These are phyloP conservation scores for Rutstroemia sp. DNA, from an alignment of 2,329 filamentous ascomycete genomes.

Conservation along the genomic window DNA sequence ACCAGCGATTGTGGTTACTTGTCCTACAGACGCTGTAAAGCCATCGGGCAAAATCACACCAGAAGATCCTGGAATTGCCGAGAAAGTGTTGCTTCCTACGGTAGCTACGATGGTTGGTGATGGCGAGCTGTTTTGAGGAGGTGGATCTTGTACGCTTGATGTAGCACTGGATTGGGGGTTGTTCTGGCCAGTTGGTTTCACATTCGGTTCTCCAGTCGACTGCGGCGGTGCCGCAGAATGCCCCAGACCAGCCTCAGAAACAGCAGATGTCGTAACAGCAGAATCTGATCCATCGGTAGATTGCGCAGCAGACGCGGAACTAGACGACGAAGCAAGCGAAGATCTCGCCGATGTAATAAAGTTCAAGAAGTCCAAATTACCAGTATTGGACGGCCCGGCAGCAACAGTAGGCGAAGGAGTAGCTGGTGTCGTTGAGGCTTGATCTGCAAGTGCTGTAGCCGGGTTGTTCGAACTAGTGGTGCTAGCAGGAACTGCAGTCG, in stretches of 20 bases:
- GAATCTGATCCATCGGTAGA: background rate
- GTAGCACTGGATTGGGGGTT: background rate
- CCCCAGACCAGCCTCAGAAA: background rate
- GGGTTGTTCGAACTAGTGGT: background rate
- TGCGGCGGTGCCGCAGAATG: background rate
- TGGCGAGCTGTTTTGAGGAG: background rate
- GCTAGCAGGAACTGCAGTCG: background rate
- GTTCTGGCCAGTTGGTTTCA: background rate
- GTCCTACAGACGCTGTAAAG: conserved; percentile 9
- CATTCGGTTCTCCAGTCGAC: background rate
- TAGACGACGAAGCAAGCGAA: background rate
- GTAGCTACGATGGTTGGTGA: conserved; percentile 8
- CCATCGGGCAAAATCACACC: conserved; percentile 12
- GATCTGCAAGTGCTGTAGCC: background rate
- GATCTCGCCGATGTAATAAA: background rate
- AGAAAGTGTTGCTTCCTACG: conserved; percentile 10
- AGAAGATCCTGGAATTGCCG: conserved; percentile 11
- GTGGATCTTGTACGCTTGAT: background rate
- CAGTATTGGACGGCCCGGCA: background rate
- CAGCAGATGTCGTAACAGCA: background rate
- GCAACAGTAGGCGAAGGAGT: background rate
- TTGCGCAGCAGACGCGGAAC: background rate
- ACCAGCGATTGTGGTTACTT: conserved; percentile 5
- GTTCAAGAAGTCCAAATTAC: background rate
- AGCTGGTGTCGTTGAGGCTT: background rate